These are phyloP conservation scores for Trichoderma atroviride DNA, from an alignment of 2,329 filamentous ascomycete species.

Conservation along the genomic window DNA sequence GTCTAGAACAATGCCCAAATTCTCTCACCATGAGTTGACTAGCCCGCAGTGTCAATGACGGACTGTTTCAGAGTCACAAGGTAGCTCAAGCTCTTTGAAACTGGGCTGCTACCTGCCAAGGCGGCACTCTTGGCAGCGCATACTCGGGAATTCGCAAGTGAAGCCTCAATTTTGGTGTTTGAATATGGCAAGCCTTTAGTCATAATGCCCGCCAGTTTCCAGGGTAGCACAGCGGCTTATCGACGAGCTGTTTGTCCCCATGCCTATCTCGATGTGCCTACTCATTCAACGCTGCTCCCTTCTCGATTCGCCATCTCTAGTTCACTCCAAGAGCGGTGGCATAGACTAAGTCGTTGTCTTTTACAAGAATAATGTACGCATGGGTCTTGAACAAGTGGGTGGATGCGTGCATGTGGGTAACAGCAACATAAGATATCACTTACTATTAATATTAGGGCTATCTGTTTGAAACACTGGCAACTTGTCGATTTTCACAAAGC, in stretches of 20 bases:
- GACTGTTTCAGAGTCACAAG: constrained; percentile 23
- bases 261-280: not conserved
- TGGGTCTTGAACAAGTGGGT: not conserved
- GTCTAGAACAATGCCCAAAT: constrained; percentile 26
- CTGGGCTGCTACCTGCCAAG: not conserved
- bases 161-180: not conserved
- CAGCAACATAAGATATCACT: not conserved
- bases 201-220: not conserved
- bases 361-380: not conserved
- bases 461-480: not conserved
- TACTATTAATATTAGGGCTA: not conserved
- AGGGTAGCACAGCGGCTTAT: not conserved
- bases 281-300: not conserved
- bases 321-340: not conserved
- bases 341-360: not conserved
- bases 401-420: not conserved
- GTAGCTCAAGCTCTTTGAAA: not conserved
- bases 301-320: not conserved
- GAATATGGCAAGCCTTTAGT: not conserved
- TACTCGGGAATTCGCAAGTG: not conserved
- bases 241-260: not conserved
- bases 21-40: constrained; percentile 20
- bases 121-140: not conserved
- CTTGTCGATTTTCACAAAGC: not conserved
- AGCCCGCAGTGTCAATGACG: constrained; percentile 6